A percentile compares a stretch with the other conserved stretches of the same genome.
These are phyloP conservation scores for Macrolepiota dolichaula DNA, from an alignment of 768 basidiomycete genomes.

Conservation along the genomic window DNA sequence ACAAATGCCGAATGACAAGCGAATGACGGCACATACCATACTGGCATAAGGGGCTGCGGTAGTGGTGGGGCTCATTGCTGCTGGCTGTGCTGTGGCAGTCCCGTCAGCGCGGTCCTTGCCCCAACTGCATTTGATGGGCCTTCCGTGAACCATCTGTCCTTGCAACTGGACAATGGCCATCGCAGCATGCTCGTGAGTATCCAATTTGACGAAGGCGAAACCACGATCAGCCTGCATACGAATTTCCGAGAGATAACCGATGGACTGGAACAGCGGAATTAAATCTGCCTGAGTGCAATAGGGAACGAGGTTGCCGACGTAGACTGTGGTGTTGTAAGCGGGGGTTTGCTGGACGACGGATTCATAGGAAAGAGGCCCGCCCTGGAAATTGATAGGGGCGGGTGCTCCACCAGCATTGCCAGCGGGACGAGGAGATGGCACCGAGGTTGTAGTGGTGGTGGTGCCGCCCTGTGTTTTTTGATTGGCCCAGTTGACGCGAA, in stretches of 20 bases:
- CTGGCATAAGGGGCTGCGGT: conserved; percentile 70
- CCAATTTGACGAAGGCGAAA: conserved; percentile 98
- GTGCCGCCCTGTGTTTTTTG: conserved; percentile 88
- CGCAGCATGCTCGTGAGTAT: conserved; percentile 97
- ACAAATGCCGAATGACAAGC: not conserved
- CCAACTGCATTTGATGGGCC: conserved; percentile 99
- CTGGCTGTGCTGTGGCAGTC: conserved; percentile 46
- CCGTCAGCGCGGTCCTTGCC: conserved; percentile 91
- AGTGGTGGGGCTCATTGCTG: conserved; percentile 56
- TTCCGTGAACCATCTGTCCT: conserved; percentile 94
- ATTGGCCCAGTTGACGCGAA: conserved; percentile 99
- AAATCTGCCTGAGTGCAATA: conserved; percentile 97
- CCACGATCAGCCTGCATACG: conserved; percentile 99
- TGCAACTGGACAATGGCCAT: conserved; percentile 97
- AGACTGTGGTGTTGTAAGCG: conserved; percentile 92
- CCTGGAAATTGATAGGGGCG: conserved; percentile 88
- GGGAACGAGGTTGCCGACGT: conserved; percentile 97
- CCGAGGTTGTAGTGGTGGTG: conserved; percentile 30
- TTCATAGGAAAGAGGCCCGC: conserved; percentile 88
- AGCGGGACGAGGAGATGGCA: conserved; percentile 36
- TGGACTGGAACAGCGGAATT: conserved; percentile 96
- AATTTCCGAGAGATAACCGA: conserved; percentile 97
- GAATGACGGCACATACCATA: conserved; percentile 52
- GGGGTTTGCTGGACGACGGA: conserved; percentile 92
- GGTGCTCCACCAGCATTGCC: conserved; percentile 58